Evolutionary conservation across 164 flowering plant genomes (phyloP).

Genomic region (Vitis labrusca): DNA sequence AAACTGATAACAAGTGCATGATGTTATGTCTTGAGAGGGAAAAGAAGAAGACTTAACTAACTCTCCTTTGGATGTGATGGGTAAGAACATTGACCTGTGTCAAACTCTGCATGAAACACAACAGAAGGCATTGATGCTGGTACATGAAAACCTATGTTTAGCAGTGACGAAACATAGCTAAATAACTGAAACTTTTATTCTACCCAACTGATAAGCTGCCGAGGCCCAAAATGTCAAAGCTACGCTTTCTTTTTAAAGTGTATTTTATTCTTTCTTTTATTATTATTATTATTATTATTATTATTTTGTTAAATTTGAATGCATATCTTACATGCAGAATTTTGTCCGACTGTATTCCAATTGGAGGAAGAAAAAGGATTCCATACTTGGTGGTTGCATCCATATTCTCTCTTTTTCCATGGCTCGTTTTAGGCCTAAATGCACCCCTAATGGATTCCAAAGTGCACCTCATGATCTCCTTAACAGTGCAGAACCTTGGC

Average conservation of each 20-base stretch:
- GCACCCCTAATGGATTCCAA: conserved; percentile 52
- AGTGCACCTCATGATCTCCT: conserved; percentile 50
- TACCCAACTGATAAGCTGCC: background rate
- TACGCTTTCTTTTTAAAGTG: no score
- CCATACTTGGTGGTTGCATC: conserved; percentile 80
- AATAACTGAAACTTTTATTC: background rate
- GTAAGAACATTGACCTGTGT: background rate
- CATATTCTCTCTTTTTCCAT: conserved; percentile 73
- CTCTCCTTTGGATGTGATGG: background rate
- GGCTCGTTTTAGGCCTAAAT: conserved; percentile 68
- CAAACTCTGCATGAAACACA: background rate
- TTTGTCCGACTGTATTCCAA: conserved; percentile 88
- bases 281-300: background rate
- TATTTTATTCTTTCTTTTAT: no score
- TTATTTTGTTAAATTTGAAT: conserved; percentile 2
- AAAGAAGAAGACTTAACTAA: no score
- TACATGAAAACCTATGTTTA: background rate
- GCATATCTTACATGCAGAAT: conserved; percentile 52
- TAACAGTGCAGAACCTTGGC: conserved; percentile 83
- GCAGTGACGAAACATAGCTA: background rate
- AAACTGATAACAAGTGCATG: background rate
- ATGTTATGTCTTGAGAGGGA: no score
- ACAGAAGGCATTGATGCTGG: background rate
- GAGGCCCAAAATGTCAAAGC: background rate
- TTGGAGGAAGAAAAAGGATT: conserved; percentile 72